Percentiles rank a stretch among this genome's conserved stretches.
These are phyloP conservation scores for Pythium plurisporium DNA, from an alignment of 352 stramenopile species.

Conservation along the genomic window DNA sequence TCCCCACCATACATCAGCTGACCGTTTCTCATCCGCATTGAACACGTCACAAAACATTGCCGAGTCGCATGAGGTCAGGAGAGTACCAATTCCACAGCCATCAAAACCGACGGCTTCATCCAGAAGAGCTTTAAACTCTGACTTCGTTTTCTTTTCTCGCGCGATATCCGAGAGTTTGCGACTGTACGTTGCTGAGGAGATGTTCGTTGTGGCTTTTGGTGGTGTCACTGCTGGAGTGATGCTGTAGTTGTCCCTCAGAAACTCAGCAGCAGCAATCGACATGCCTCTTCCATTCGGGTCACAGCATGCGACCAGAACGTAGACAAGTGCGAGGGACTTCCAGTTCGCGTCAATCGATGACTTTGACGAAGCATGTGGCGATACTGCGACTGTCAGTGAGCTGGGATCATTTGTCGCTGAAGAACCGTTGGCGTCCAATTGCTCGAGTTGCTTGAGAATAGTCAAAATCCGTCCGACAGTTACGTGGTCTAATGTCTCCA, in stretches of 20 bases:
- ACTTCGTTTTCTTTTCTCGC: constrained; percentile 21
- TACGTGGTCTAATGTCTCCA: constrained; percentile 73
- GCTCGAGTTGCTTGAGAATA: constrained; percentile 59
- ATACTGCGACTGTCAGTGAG: no score
- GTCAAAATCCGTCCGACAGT: constrained; percentile 59
- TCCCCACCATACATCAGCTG: constrained; percentile 77
- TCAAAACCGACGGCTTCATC: constrained; percentile 62
- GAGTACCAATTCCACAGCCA: constrained; percentile 60
- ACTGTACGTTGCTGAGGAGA: background rate
- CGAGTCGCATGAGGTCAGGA: constrained; percentile 43
- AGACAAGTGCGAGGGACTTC: constrained; percentile 65
- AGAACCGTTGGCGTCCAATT: constrained; percentile 31
- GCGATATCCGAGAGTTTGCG: constrained; percentile 1
- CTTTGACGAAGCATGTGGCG: no score
- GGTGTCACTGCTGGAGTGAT: background rate
- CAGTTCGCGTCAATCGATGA: constrained; percentile 50
- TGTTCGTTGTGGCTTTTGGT: background rate
- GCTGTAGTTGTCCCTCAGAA: constrained; percentile 60
- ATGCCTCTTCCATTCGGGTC: constrained; percentile 78
- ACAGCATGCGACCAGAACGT: constrained; percentile 66
- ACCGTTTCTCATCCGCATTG: constrained; percentile 61
- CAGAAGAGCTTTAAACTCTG: constrained; percentile 59
- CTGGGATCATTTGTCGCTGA: constrained; percentile 2
- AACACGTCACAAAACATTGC: constrained; percentile 61
- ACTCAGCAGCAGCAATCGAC: constrained; percentile 62